Conservation (phyloP, 2,329 filamentous ascomycete genomes). For the Cladosporium sp. region DNA sequence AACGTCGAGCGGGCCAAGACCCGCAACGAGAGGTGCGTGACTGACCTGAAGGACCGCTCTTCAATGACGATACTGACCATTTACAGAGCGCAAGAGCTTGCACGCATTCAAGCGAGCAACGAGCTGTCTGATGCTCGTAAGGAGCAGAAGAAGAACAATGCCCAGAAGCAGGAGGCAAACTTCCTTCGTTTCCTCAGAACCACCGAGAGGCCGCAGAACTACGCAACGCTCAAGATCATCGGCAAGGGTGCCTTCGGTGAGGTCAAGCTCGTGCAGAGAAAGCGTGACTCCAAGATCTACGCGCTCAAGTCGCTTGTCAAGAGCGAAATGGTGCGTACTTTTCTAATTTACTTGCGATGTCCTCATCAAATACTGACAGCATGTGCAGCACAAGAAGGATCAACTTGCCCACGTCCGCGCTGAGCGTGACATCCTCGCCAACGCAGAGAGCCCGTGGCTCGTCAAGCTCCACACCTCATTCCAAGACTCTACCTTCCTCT, state of each 20-base stretch:
- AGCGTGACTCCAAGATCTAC: constrained; percentile 93
- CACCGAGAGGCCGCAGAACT: constrained; percentile 90
- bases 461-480: constrained; percentile 98
- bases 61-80: constrained; percentile 26
- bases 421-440: constrained; percentile 94
- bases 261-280: constrained; percentile 95
- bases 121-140: constrained; percentile 71
- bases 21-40: constrained; percentile 81
- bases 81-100: constrained; percentile 81
- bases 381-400: constrained; percentile 82
- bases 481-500: constrained; percentile 92
- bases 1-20: constrained; percentile 95
- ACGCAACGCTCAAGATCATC: constrained; percentile 95
- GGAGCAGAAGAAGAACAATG: constrained; percentile 77
- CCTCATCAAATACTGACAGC: neutral
- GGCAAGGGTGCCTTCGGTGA: constrained; percentile 99
- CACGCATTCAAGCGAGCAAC: constrained; percentile 76
- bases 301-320: constrained; percentile 98
- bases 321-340: constrained; percentile 73
- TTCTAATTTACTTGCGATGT: neutral
- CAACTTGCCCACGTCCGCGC: constrained; percentile 96
- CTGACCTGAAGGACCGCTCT: no score
- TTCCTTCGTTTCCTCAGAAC: constrained; percentile 93
- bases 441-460: constrained; percentile 99
- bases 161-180: constrained; percentile 83